A percentile compares a stretch with the other conserved stretches of the same genome.
These are phyloP conservation scores for Penicillium dipodomyicola DNA, from an alignment of 495 filamentous ascomycete species.

Conservation along the genomic window DNA sequence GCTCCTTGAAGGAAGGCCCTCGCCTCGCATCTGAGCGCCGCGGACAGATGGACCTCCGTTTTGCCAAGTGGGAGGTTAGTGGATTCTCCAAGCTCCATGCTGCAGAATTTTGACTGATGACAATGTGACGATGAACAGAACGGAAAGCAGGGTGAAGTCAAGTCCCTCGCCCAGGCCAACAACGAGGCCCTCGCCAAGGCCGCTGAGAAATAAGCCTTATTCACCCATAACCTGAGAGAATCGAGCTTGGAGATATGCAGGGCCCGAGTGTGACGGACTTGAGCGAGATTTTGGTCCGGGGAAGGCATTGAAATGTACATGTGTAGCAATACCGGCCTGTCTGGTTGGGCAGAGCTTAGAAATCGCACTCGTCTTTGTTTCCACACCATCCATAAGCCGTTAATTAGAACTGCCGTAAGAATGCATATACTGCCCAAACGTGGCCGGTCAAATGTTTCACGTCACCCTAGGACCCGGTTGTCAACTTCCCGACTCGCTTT, in stretches of 20 bases:
- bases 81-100: conserved; percentile 9
- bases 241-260: conserved; percentile 23
- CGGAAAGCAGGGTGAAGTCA: conserved; percentile 91
- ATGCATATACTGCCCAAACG: conserved; percentile 1
- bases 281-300: conserved; percentile 21
- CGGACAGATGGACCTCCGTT: conserved; percentile 84
- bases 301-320: conserved; percentile 38
- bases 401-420: conserved; percentile 8
- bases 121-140: conserved; percentile 54
- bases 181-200: conserved; percentile 51
- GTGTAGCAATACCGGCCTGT: conserved; percentile 45
- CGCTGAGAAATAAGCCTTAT: conserved; percentile 43
- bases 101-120: conserved; percentile 22
- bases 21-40: conserved; percentile 83
- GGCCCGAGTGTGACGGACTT: conserved; percentile 19
- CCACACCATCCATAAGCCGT: conserved; percentile 3
- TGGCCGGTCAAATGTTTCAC: conserved; percentile 21
- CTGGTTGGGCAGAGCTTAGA: conserved; percentile 29
- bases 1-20: conserved; percentile 91
- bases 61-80: conserved; percentile 91
- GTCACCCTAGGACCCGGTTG: conserved; percentile 19
- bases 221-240: conserved; percentile 9
- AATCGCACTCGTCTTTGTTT: conserved; percentile 27
- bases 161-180: conserved; percentile 72
- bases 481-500: conserved; percentile 27